A percentile compares a stretch with the other conserved stretches of the same genome.
Conservation (phyloP, 805 yeast species). For the Clavispora vitiphila region DNA sequence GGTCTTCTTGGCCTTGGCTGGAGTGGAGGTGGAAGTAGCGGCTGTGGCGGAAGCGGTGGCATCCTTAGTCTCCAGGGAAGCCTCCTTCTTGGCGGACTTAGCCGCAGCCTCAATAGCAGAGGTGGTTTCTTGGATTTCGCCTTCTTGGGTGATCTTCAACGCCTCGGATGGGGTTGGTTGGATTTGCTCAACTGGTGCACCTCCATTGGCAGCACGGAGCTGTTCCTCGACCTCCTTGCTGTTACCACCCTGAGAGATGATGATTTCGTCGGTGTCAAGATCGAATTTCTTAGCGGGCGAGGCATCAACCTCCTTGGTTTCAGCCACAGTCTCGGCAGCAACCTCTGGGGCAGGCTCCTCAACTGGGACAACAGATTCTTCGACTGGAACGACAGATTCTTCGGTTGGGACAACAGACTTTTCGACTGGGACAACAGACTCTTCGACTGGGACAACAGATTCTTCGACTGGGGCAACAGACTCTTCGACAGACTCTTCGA, state of each 20-base stretch:
- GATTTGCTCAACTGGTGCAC: slow-evolving; percentile 37
- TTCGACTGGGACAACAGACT: slow-evolving; percentile 11
- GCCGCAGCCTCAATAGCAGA: slow-evolving; percentile 1
- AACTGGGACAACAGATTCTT: slow-evolving; percentile 10
- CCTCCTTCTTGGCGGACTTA: slow-evolving; percentile 5
- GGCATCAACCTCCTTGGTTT: slow-evolving; percentile 16
- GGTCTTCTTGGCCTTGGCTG: slow-evolving; percentile 13
- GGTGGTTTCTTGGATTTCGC: slow-evolving; percentile 13
- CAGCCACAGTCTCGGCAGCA: slow-evolving; percentile 1
- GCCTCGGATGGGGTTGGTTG: slow-evolving; percentile 38
- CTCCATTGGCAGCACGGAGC: slow-evolving; percentile 30
- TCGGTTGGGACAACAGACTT: slow-evolving; percentile 6
- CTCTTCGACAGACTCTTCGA: background rate
- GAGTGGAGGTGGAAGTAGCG: too few species aligned
- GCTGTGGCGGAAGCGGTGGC: slow-evolving; percentile 7
- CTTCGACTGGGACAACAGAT: slow-evolving; percentile 3
- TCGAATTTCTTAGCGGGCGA: slow-evolving; percentile 7
- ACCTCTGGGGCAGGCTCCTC: slow-evolving; percentile 6
- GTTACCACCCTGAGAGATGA: slow-evolving; percentile 34
- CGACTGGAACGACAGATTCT: slow-evolving; percentile 1
- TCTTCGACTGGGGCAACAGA: slow-evolving; percentile 7
- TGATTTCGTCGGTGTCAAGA: slow-evolving; percentile 23
- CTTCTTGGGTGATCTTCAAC: slow-evolving; percentile 31
- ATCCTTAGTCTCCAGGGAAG: slow-evolving; percentile 1
- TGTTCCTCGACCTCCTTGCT: slow-evolving; percentile 28